Evolutionary conservation across 1,284 basidiomycete genomes (phyloP), one percentile per base, ranked within the genome.

Genomic region (Testicularia cyperi): DNA sequence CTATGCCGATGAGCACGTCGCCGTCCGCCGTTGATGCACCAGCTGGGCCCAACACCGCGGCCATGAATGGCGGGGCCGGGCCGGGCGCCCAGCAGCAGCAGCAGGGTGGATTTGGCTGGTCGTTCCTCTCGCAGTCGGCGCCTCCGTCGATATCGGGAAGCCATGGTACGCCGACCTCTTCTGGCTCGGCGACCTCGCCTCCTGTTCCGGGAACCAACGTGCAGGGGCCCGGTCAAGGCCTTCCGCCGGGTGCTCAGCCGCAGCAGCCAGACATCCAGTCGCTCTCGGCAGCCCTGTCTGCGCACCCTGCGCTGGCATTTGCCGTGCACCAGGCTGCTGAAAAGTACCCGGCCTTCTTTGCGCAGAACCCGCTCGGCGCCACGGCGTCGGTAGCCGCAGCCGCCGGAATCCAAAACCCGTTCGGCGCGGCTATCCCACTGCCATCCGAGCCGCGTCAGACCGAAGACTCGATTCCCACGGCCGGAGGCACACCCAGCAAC

Each of bases 291-390:
- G 51, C 57, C 6, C 48, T 61, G 8, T 61, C 57, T 19, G 57
- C 57, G 2, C 57, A 61, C 15, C 57, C 57, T 0, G 57, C 57
- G 7, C 18, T 61, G 6, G 57, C 57, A 4, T 61, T 54, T 16
- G 57, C 57, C 6, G 57, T 61, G 12, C 57, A 61, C 16, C 57
- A 61, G 18, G 57, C 57, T 5, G 57, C 57, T 2, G 57, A 61
- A 24, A 61, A 61, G 46, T 61, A 45, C 32, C 57, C 57, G 3
- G 57, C 51, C 2, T 61, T 49, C 33, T 61, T 61, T 16, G 57
- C 57, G 7, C 57, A 61, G 32, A 40, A 61, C n/a, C 57, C 57
- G 6, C 20, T 61, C n/a, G 57, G 49, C 10, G 57, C 57, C 1
- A 61, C 51, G 0, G 57, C 57, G 9, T 39, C 35, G 5, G 57